Base-by-base conservation (phyloP, 805 yeast genomes). In the Pichia ethanolica region DNA sequence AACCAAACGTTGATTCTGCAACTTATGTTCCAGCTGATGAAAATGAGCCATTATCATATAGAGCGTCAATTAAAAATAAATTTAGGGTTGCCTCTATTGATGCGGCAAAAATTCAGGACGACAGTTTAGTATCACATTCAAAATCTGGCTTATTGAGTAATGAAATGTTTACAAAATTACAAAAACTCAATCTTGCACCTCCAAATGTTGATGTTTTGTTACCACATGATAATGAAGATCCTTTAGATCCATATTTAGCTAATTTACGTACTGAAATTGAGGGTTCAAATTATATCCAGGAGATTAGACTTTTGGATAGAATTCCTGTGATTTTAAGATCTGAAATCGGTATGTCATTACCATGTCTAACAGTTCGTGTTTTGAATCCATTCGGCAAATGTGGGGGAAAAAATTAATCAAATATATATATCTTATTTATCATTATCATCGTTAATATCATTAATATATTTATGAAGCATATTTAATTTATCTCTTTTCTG, bases 301-400 rank as follows among this genome's bases (percentile, higher is more conserved):
- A 87, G 60, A 82, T 91, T 46, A 75, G 78, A 53, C 91, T 87
- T 59, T 70, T 90, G 59, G 76, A 76, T 45, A 83, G 81, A 58
- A 84, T 91, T 44, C 98, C 98, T 9, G 81, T 91, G 34, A 71
- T 91, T 53, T 72, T 93, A 55, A 75, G 97, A 59, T 89, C 97
- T 0, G 98, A 90, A 64, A 80, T 89, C 46, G 97, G 97, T 45
- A 89, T 89, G 90, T 91, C 97, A 3, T 73, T 91, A 47, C 99
- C 99, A 14, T 91, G 97, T 65, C 75, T 91, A 59, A 88, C 97
- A 4, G 96, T 93, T 13, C 78, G 96, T 59, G 86, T 91, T 7
- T 72, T 90, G 61, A 91, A 91, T 60, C 99, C 99, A 34, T 91
- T 90, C 44, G 53, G 57, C 13, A 53, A 50, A 28, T 50, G 50